Base-by-base conservation (phyloP, 2,329 filamentous ascomycete species). In the Chaetothyriales sp. region DNA sequence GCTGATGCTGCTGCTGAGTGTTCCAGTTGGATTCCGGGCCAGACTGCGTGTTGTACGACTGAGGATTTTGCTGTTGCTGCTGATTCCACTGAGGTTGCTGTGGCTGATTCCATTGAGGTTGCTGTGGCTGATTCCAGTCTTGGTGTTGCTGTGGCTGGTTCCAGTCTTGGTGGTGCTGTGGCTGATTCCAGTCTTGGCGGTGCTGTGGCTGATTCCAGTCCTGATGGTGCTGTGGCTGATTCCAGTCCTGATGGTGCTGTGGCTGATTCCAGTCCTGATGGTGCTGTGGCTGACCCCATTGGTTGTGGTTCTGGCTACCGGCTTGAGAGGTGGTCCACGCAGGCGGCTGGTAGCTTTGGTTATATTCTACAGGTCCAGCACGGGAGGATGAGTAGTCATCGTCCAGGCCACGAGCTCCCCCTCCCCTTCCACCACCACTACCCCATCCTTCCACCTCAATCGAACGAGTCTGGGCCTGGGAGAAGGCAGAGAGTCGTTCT, bases 391-490 rank as follows among this genome's bases (percentile, higher is more conserved):
- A 45, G 40, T 54, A 51, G 37, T 48, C 81, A 49, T 68, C 73
- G 44, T 57, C 53, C 8, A 56, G 18, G 18, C 59, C 56, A 19
- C 58, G 51, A 19, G 43, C 52, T 13, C 59, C 60, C 18, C 58
- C n/a, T n/a, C n/a, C n/a, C n/a, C n/a, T n/a, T n/a, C n/a, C n/a
- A n/a, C n/a, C n/a, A n/a, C n/a, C 52, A 18, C 61, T 53, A 20
- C 66, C 63, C 13, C 68, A 67, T 46, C 65, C 63, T 46, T 65
- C 63, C 13, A 57, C 62, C 44, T 66, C 57, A 63, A 83, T 84
- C 49, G 75, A 70, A 56, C 76, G 76, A 54, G 85, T 79, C 66
- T 86, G 82, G 1, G 77, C 77, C 47, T 78, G 77, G 1, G 83
- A 82, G 49, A 68, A 68, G 46, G 73, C 73, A 66, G 83, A 77